A percentile compares a stretch with the other conserved stretches of the same genome.
These are phyloP conservation scores for Platanus orientalis DNA, from an alignment of 164 flowering plant genomes.

Conservation along the genomic window DNA sequence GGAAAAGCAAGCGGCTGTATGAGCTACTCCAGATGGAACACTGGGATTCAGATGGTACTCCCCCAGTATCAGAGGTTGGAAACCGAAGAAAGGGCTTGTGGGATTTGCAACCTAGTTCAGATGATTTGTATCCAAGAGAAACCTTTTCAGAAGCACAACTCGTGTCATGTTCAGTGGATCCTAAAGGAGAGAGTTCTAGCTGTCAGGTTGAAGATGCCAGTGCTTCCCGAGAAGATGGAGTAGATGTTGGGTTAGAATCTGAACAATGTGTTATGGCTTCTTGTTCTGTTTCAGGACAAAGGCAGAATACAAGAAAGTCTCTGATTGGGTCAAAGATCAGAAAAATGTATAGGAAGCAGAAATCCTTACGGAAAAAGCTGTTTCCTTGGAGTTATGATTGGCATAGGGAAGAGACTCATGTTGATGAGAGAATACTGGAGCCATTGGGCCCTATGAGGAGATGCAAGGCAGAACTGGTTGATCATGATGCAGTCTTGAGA, in stretches of 20 bases:
- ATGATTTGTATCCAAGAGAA: conserved; percentile 18
- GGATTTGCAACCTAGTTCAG: conserved; percentile 15
- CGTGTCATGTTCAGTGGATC: conserved; percentile 17
- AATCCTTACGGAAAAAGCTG: conserved; percentile 54
- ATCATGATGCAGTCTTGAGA: conserved; percentile 47
- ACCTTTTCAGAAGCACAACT: conserved; percentile 20
- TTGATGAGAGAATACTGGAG: too few relatives aligned
- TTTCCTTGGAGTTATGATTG: conserved; percentile 67
- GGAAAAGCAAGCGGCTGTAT: conserved; percentile 53
- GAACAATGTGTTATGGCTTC: conserved; percentile 12
- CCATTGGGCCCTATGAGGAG: too few relatives aligned
- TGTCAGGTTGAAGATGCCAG: conserved; percentile 28
- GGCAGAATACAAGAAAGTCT: conserved; percentile 30
- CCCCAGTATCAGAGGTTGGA: conserved; percentile 14
- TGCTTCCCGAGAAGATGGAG: conserved; percentile 31
- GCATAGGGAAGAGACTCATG: too few relatives aligned
- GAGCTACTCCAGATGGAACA: conserved; percentile 57
- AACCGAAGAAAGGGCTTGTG: conserved; percentile 14
- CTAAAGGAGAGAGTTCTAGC: conserved; percentile 19
- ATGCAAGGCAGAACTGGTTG: too few relatives aligned
- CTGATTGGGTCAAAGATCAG: conserved; percentile 41
- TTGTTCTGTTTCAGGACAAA: conserved; percentile 26
- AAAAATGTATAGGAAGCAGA: conserved; percentile 51
- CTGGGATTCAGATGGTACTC: conserved; percentile 27
- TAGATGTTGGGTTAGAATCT: conserved; percentile 24